Percentiles rank a stretch among this genome's conserved stretches.
Conservation (phyloP, 306 rosid genomes). For the Corylus americana region DNA sequence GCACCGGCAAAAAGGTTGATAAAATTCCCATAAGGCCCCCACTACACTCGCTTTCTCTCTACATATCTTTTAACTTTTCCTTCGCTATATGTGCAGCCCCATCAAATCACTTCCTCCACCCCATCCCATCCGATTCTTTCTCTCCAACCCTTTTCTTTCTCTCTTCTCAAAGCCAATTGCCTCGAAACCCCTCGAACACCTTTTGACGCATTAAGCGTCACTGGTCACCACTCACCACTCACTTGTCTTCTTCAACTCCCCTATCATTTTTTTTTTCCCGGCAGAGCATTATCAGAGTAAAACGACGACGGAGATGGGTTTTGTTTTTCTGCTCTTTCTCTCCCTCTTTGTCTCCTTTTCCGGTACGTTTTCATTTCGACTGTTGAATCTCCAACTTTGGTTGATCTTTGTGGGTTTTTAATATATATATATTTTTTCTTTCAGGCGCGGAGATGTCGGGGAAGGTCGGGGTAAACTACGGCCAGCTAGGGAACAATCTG, state of each 20-base stretch:
- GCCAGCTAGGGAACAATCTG: constrained; percentile 72
- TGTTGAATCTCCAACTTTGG: neutral
- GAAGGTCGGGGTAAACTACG: constrained; percentile 66
- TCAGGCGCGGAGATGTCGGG: constrained; percentile 51
- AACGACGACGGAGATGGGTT: constrained; percentile 27
- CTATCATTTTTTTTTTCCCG: no score
- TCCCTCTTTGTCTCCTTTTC: constrained; percentile 35
- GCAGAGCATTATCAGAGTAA: no score
- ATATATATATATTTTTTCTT: neutral
- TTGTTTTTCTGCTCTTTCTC: constrained; percentile 32
- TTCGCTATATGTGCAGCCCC: neutral
- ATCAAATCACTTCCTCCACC: neutral
- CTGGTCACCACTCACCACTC: no score
- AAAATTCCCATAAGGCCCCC: neutral
- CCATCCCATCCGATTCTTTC: neutral
- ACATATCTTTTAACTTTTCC: neutral
- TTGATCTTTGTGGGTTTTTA: neutral
- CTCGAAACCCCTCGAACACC: no score
- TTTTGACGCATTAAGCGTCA: no score
- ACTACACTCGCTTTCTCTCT: no score
- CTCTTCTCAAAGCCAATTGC: constrained; percentile 6
- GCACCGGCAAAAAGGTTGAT: neutral
- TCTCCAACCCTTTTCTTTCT: neutral
- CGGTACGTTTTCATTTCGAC: constrained; percentile 28
- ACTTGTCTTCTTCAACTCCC: no score